Base-by-base conservation (phyloP, 208 protist genomes). In the Trypanosoma caninum region DNA sequence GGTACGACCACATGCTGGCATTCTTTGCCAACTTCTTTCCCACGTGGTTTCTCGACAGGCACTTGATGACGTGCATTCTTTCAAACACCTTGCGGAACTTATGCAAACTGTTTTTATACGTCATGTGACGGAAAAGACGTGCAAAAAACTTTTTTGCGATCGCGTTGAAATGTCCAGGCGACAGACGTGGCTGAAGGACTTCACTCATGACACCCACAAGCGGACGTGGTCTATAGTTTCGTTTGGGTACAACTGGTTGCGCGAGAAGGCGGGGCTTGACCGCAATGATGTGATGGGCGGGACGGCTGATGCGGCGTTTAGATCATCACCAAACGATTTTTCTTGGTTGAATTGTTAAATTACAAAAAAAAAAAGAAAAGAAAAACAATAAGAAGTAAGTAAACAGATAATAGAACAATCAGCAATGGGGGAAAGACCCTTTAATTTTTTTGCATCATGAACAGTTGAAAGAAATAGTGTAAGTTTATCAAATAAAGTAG, bases 21-120 rank as follows among this genome's bases (percentile, higher is more conserved):
- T 88, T 37, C 78, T 93, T 27, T 79, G 76, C 54, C 69, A 84
- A 33, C 51, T 93, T 3, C 79, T 78, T 63, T 74, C 76, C 13
- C 85, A 87, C 65, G 73, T 72, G 18, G 78, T 87, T 11, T 74
- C 76, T 41, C 82, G 72, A 30, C 27, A 35, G 27, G 67, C 59
- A 0, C 44, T 73, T 14, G 59, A 73, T 45, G 67, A 50, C 16
- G 58, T 73, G 20, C 16, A 18, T 2, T 61, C 50, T 22, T 13
- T 63, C 6, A 59, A 62, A n/a, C 38, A 58, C 8, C 53, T 73
- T 3, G 45, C 28, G 3, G 33, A 35, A 20, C 59, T 73, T 23
- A 67, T 73, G 59, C 34, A 62, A 16, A 47, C 27, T 46, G 62
- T 54, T 14, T 61, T 73, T 35, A 66, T 73, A 53, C 51, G 67